Conservation (phyloP, 306 rosid genomes). For the Datisca glomerata region DNA sequence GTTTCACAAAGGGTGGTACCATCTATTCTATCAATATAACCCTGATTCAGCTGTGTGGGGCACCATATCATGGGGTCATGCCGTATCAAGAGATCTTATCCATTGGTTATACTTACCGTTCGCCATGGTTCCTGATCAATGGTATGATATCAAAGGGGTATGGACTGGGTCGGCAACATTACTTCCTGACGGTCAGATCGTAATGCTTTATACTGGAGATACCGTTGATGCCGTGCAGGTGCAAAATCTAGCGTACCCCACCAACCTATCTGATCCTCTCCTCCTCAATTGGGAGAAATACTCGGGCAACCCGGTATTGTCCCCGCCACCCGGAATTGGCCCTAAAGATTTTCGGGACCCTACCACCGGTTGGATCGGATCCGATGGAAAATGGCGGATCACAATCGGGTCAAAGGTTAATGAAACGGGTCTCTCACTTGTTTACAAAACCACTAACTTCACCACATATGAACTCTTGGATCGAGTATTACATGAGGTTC, state of each 20-base stretch:
- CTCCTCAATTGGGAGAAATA: conserved; percentile 67
- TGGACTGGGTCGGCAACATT: conserved; percentile 82
- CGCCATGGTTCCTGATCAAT: conserved; percentile 45
- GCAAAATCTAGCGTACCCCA: conserved; percentile 62
- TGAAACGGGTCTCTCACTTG: conserved; percentile 33
- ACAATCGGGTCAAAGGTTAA: conserved; percentile 44
- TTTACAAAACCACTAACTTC: conserved; percentile 46
- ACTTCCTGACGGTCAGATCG: conserved; percentile 56
- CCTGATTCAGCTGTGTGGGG: conserved; percentile 82
- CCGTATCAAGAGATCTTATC: conserved; percentile 59
- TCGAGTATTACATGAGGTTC: conserved; percentile 36
- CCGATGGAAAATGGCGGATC: conserved; percentile 48
- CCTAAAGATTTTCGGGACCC: conserved; percentile 60
- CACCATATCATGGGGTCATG: conserved; percentile 86
- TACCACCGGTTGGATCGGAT: conserved; percentile 57
- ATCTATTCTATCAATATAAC: conserved; percentile 79
- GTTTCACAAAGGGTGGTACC: conserved; percentile 68
- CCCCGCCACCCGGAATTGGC: conserved; percentile 41
- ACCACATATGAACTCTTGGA: conserved; percentile 22
- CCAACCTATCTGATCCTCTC: conserved; percentile 71
- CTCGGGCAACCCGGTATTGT: conserved; percentile 43
- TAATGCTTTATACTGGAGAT: conserved; percentile 56
- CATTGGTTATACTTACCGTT: conserved; percentile 77
- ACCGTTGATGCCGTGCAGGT: conserved; percentile 46
- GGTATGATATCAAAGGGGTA: conserved; percentile 56